Evolutionary conservation across 2,329 filamentous ascomycete species (phyloP).

Genomic region (Fusarium chaquense): DNA sequence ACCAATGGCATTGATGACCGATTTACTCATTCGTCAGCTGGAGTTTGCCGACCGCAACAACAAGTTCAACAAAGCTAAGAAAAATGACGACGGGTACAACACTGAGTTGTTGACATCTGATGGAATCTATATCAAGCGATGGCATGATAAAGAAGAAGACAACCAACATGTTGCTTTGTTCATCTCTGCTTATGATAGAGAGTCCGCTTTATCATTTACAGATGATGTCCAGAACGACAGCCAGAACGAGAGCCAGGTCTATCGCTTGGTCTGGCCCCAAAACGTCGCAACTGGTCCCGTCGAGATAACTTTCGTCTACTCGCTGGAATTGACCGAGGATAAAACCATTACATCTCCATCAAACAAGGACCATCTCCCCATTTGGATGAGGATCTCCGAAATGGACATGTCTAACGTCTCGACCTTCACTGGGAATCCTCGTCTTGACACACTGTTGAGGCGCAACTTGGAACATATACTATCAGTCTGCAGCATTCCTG

Average conservation of each 20-base stretch:
- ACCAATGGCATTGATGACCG: neutral
- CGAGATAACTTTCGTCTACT: neutral
- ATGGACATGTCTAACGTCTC: neutral
- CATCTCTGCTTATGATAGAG: neutral
- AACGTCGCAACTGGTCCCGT: neutral
- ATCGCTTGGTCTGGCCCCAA: too few species aligned
- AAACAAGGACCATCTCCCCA: too few species aligned
- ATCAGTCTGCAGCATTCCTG: neutral
- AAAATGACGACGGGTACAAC: neutral
- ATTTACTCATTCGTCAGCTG: neutral
- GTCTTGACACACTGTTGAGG: neutral
- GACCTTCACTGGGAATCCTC: accelerated
- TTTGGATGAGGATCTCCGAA: too few species aligned
- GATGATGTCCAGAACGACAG: too few species aligned
- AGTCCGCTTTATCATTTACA: too few species aligned
- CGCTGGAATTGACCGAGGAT: neutral
- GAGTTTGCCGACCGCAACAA: neutral
- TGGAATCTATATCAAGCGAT: neutral
- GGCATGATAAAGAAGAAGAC: neutral
- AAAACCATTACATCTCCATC: neutral
- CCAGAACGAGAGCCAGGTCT: too few species aligned
- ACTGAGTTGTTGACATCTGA: neutral
- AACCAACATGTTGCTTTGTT: neutral
- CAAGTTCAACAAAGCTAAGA: neutral
- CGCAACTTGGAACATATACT: neutral